These are phyloP conservation scores for Hirsutella thompsonii DNA, from an alignment of 2,329 filamentous ascomycete genomes.

Conservation along the genomic window DNA sequence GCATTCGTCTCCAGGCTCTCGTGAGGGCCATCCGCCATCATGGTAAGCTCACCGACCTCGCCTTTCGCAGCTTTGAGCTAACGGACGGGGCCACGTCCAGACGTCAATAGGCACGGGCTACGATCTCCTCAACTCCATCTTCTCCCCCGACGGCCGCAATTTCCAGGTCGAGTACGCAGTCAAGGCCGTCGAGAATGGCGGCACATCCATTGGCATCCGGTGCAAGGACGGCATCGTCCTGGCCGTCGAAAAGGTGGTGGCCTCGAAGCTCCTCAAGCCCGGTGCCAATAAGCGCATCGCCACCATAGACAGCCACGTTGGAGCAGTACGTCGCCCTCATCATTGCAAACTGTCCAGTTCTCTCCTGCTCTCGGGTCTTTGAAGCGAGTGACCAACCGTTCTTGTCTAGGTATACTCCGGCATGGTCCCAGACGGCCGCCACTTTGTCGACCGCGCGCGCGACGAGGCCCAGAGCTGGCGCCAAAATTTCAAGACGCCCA, in stretches of 20 bases:
- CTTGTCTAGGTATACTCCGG: slow-evolving; percentile 72
- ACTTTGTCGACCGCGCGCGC: slow-evolving; percentile 88
- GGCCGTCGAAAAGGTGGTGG: slow-evolving; percentile 91
- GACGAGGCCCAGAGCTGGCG: slow-evolving; percentile 91
- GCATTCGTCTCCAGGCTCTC: too few relatives aligned
- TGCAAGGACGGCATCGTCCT: slow-evolving; percentile 96
- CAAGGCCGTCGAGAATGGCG: slow-evolving; percentile 96
- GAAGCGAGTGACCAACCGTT: not conserved
- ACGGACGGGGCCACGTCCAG: slow-evolving; percentile 31
- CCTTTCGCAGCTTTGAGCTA: not conserved
- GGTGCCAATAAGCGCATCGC: slow-evolving; percentile 96
- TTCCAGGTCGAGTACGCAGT: slow-evolving; percentile 99
- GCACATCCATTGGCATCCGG: slow-evolving; percentile 89
- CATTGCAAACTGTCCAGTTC: not conserved
- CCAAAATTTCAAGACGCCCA: slow-evolving; percentile 86
- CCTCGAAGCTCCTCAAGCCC: slow-evolving; percentile 88
- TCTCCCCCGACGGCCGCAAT: slow-evolving; percentile 96
- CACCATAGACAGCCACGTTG: slow-evolving; percentile 85
- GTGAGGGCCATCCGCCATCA: slow-evolving; percentile 2
- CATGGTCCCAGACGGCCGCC: slow-evolving; percentile 85
- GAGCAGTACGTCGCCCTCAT: slow-evolving; percentile 55
- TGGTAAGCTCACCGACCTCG: slow-evolving; percentile 5
- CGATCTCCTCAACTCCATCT: slow-evolving; percentile 98
- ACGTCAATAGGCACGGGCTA: slow-evolving; percentile 99
- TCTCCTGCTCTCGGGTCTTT: too few relatives aligned